Base-by-base conservation (phyloP, 2,329 filamentous ascomycete species). In the Aureobasidium musti region DNA sequence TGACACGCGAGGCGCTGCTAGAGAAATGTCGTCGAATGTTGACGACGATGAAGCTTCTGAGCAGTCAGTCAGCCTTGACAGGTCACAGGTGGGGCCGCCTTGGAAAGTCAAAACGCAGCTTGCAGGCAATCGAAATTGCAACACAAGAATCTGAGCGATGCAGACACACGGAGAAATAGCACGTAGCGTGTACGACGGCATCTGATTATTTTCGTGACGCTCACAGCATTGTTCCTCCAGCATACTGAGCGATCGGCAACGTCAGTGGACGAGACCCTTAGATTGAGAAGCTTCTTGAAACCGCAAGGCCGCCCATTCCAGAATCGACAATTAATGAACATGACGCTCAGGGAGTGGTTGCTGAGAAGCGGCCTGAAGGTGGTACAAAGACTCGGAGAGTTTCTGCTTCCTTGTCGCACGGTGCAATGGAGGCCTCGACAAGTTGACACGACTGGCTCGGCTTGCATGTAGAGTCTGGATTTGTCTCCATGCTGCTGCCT, bases 341-440 rank as follows among this genome's bases (percentile, higher is more conserved):
- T 63, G 59, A 63, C 59, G 59, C 59, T 50, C 57, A 61, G 33
- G 37, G 28, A 39, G 45, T 19, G 23, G 47, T 53, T 64, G 49
- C 61, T 64, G 37, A 64, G 61, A 50, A 64, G 37, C 49, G 61
- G 61, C 61, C 61, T 64, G 26, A 54, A 30, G 26, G 61, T 64
- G 26, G 49, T 43, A 64, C 61, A 21, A 52, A 35, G 61, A 54
- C 37, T 64, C 49, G 61, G 61, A 64, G 61, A 45, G 35, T 45
- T 64, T 64, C 30, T n/a, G 21, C 17, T 26, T 61, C 28, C 21
- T 61, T n/a, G 61, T 64, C 37, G 49, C 61, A 64, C 61, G 61
- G 49, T 64, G 43, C 49, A 35, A 37, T 49, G 57, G 41, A 47
- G 57, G 57, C 57, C 57, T 61, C 30, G 57, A 61, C 57, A 26